A percentile compares a stretch with the other conserved stretches of the same genome.
Conservation (phyloP, 1,284 basidiomycete species). For the Austroboletus niveus region DNA sequence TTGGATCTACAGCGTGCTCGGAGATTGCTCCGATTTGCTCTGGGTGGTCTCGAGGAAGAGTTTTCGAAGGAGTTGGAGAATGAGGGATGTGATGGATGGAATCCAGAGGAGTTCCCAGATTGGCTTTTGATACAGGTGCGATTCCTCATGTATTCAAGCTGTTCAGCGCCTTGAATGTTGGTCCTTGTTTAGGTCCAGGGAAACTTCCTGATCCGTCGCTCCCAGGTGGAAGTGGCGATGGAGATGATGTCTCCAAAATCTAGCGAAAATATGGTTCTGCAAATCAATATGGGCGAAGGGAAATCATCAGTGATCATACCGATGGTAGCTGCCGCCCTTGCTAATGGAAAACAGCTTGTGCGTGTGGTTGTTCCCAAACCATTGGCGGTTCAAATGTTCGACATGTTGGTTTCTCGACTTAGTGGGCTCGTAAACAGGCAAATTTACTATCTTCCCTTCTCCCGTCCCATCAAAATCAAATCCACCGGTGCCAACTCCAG, state of each 20-base stretch:
- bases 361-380: constrained; percentile 49
- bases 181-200: constrained; percentile 39
- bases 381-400: constrained; percentile 45
- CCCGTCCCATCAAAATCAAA: constrained; percentile 28
- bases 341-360: constrained; percentile 41
- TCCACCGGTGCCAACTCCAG: neutral
- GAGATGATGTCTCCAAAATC: constrained; percentile 47
- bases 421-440: constrained; percentile 43
- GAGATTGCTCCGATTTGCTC: neutral
- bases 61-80: constrained; percentile 16
- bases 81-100: constrained; percentile 8
- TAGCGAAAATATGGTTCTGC: constrained; percentile 35
- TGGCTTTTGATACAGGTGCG: constrained; percentile 1
- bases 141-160: too few species aligned
- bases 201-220: constrained; percentile 38
- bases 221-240: constrained; percentile 40
- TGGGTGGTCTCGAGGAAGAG: neutral
- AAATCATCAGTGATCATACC: constrained; percentile 56
- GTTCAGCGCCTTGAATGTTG: too few species aligned
- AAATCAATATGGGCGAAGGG: constrained; percentile 61
- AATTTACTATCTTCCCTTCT: constrained; percentile 49
- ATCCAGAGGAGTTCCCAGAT: neutral
- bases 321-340: constrained; percentile 39
- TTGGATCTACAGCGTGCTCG: constrained; percentile 30
- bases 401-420: constrained; percentile 43